Base-by-base conservation (phyloP, 2,329 filamentous ascomycete genomes). In the Dactylellina drechsleri region DNA sequence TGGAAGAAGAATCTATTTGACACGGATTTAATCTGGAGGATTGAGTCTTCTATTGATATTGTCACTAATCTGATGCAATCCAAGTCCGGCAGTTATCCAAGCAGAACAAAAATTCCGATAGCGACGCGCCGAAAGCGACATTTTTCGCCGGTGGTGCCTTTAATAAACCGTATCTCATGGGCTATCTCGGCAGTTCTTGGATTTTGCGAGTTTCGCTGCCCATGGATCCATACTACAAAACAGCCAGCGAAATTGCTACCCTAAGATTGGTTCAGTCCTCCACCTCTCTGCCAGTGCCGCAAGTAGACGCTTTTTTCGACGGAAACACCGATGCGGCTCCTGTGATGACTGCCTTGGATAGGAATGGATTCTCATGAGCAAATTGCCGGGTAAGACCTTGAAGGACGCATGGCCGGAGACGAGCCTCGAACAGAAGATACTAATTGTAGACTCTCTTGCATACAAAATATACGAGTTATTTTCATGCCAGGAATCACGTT, bases 321-420 rank as follows among this genome's bases (percentile, higher is more conserved):
- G 59, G 49, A 10, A 15, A 12, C 15, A 23, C n/a, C 20, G 13
- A 36, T 23, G 77, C 79, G 43, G 60, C 78, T 0, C 77, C 77
- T 0, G 64, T 12, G 47, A 79, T 16, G 80, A 79, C 18, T 74
- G 78, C 0, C 58, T 81, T 15, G 80, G 80, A 0, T 80, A 79
- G 12, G 81, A 82, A 68, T 82, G 81, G 80, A 79, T 81, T 10
- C 62, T 81, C 4, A 80, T 81, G 80, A 72, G 77, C 40, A 54
- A 75, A 26, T 74, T 81, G 70, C 61, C 79, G 8, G 82, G 81
- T 0, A 75, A 4, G 77, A 75, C 0, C 59, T 79, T 77, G 56
- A 74, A 56, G 52, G 74, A 43, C 77, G 78, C 77, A 31, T 82
- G 81, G 81, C 79, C 80, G 4, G 79, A 68, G 15, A 80, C 84